These are phyloP conservation scores for Melastoma candidum DNA, from an alignment of 441 rosid genomes.

Conservation along the genomic window DNA sequence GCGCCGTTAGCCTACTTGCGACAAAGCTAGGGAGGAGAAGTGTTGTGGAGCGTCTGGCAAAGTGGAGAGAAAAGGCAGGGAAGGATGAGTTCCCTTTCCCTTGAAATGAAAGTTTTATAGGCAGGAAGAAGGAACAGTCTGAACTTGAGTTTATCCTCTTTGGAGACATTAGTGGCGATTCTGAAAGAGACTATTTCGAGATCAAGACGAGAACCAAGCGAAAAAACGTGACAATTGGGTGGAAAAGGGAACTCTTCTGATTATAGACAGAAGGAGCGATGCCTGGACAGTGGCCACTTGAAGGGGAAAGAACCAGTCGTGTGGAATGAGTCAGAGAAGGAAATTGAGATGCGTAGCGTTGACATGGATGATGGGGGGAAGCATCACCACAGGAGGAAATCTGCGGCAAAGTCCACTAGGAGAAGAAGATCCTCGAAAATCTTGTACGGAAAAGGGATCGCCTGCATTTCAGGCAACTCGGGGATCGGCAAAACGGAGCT, in stretches of 20 bases:
- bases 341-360: conserved; percentile 72
- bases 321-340: conserved; percentile 94
- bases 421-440: conserved; percentile 57
- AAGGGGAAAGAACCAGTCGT: conserved; percentile 82
- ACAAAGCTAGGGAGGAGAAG: conserved; percentile 82
- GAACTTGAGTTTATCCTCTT: conserved; percentile 80
- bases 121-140: conserved; percentile 80
- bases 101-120: conserved; percentile 63
- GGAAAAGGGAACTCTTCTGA: conserved; percentile 43
- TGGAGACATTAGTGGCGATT: conserved; percentile 70
- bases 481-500: conserved; percentile 96
- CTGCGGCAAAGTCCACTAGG: conserved; percentile 32
- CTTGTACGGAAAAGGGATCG: conserved; percentile 76
- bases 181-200: conserved; percentile 73
- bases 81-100: conserved; percentile 88
- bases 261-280: conserved; percentile 31
- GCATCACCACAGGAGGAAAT: conserved; percentile 24
- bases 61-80: conserved; percentile 76
- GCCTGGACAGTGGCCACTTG: conserved; percentile 24
- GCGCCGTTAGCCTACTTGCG: conserved; percentile 61
- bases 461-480: conserved; percentile 75
- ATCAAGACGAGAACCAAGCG: conserved; percentile 64
- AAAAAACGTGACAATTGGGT: conserved; percentile 57
- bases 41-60: conserved; percentile 63
- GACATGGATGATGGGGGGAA: conserved; percentile 26